These are phyloP conservation scores for Gnomoniopsis smithogilvyi DNA, from an alignment of 2,329 filamentous ascomycete species.

Conservation along the genomic window DNA sequence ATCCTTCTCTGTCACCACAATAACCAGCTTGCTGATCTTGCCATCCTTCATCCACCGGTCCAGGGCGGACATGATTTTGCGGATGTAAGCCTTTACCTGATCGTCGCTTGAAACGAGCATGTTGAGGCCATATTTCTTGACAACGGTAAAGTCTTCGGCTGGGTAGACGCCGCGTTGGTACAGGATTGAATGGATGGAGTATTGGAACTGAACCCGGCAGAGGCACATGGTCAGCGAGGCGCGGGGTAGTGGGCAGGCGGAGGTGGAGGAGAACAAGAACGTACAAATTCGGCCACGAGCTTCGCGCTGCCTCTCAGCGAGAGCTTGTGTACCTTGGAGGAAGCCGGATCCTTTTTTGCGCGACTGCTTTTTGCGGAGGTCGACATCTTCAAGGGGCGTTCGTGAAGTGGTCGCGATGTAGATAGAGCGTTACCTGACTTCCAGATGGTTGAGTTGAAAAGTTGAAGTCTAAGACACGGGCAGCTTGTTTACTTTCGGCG, in stretches of 20 bases:
- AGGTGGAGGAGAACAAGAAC: constrained; percentile 30
- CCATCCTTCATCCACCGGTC: constrained; percentile 97
- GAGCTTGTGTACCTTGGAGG: constrained; percentile 88
- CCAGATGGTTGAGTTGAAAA: no score
- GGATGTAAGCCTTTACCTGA: constrained; percentile 98
- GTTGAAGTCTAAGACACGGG: no score
- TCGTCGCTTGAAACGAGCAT: constrained; percentile 96
- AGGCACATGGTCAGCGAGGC: constrained; percentile 18
- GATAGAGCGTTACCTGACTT: no score
- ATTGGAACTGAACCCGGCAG: constrained; percentile 68
- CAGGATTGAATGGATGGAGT: constrained; percentile 96
- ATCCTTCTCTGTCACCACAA: constrained; percentile 96
- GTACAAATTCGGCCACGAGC: constrained; percentile 90
- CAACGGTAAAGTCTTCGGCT: constrained; percentile 92
- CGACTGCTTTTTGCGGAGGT: constrained; percentile 19
- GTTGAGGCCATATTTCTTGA: constrained; percentile 99
- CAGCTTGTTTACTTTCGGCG: no score
- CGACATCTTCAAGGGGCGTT: constrained; percentile 14
- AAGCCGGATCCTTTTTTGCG: constrained; percentile 56
- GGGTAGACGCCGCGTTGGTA: constrained; percentile 83
- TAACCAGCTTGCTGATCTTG: constrained; percentile 95
- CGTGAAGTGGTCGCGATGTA: no score
- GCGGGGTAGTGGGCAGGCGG: no score
- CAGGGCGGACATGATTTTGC: constrained; percentile 95
- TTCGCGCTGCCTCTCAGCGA: constrained; percentile 81